Conservation (phyloP, 2,329 filamentous ascomycete genomes). For the Tolypocladium tropicale region DNA sequence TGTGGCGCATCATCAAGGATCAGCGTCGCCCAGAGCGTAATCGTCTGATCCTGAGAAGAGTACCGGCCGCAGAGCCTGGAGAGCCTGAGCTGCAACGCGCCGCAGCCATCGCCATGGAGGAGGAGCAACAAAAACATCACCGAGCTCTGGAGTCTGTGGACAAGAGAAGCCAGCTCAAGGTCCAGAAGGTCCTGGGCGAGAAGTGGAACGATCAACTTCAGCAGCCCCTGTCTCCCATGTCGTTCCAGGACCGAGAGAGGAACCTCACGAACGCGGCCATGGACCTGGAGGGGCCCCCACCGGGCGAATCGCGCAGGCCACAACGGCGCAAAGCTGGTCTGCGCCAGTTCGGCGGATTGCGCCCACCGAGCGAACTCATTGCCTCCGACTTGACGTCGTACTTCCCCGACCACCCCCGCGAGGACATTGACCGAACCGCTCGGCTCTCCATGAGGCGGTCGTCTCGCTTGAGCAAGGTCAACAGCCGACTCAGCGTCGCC, state of each 20-base stretch:
- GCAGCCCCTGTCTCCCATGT: conserved; percentile 77
- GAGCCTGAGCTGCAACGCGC: conserved; percentile 78
- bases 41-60: conserved; percentile 80
- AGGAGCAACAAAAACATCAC: conserved; percentile 63
- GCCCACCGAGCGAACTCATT: conserved; percentile 94
- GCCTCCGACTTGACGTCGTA: conserved; percentile 93
- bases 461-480: conserved; percentile 81
- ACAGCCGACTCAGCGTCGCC: conserved; percentile 84
- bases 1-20: conserved; percentile 87
- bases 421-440: conserved; percentile 92
- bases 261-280: conserved; percentile 51
- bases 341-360: conserved; percentile 79
- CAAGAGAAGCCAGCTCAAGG: conserved; percentile 73
- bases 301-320: conserved; percentile 34
- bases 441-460: conserved; percentile 86
- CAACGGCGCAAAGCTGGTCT: conserved; percentile 44
- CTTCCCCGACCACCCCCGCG: conserved; percentile 88
- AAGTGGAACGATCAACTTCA: conserved; percentile 70
- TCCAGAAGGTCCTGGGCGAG: conserved; percentile 83
- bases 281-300: conserved; percentile 46
- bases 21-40: conserved; percentile 77
- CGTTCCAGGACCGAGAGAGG: conserved; percentile 58
- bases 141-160: conserved; percentile 55
- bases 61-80: conserved; percentile 85
- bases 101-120: conserved; percentile 80